phyloP scores from a whole-genome alignment of 371 early-diverging fungal species.

The Blakeslea trispora region DNA sequence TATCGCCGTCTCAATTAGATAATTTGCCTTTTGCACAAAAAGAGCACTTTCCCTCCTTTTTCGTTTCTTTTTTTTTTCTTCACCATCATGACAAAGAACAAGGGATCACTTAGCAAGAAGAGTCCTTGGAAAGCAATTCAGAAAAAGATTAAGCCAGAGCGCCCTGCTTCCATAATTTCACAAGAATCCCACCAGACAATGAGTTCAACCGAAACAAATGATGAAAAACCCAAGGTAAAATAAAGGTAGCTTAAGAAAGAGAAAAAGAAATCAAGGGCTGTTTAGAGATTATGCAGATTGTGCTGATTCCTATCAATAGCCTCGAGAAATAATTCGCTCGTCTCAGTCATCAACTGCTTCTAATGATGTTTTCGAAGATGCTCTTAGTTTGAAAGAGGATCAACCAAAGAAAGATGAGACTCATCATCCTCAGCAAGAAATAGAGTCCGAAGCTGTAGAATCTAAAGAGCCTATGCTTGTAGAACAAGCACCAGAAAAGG shows the following conservation, averaged over 20 bases:
- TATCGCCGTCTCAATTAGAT: neutral
- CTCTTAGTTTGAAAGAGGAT: conserved; percentile 15
- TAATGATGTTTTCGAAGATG: conserved; percentile 25
- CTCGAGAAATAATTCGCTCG: too few species aligned
- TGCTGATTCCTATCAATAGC: too few species aligned
- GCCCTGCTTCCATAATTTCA: conserved; percentile 10
- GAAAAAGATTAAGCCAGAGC: conserved; percentile 2
- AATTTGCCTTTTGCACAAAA: neutral
- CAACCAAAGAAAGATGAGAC: conserved; percentile 24
- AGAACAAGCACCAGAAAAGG: conserved; percentile 1
- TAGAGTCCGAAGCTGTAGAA: conserved; percentile 6
- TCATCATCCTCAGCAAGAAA: conserved; percentile 25
- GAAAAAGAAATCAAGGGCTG: neutral
- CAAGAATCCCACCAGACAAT: conserved; percentile 4
- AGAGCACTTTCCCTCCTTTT: conserved; percentile 1
- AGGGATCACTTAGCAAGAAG: conserved; percentile 9
- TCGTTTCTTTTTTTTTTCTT: conserved; percentile 5
- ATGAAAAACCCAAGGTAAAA: neutral
- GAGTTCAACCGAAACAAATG: neutral
- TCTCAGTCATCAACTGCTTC: conserved; percentile 15
- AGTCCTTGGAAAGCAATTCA: conserved; percentile 18
- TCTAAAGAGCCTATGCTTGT: neutral
- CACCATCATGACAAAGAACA: conserved; percentile 7
- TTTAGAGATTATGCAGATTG: too few species aligned
- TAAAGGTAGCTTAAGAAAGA: neutral